Evolutionary conservation across 371 early-diverging fungal genomes (phyloP), one percentile per base, ranked within the genome.

Genomic region (Mortierella sp.): DNA sequence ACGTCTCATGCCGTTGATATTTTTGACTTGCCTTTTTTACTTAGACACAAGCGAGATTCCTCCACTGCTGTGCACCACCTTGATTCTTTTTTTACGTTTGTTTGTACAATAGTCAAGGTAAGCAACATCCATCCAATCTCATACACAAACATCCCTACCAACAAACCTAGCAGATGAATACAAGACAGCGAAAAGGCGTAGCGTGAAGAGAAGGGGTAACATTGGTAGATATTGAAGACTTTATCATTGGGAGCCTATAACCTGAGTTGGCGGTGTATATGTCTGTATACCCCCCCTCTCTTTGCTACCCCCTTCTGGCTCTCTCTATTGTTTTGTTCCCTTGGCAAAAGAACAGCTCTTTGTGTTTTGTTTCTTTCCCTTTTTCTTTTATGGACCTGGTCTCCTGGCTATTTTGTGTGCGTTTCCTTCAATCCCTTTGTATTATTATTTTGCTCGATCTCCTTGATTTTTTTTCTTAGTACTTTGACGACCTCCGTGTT

Each of bases 401-500:
- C 65, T 65, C 65, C 65, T 65, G 38, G 65, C 38, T 65, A 65
- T 56, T 56, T 51, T 51, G 11, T 56, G 18, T 58, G 1, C 27
- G 3, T 58, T 12, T 55, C 24, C 10, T 41, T 43, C 54, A 38
- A 10, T 74, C 43, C 38, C 41, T 74, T 55, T 38, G 10, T 41
- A 41, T 74, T 55, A 35, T n/a, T 56, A 35, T 24, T 72, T 72
- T 72, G 35, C 32, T 24, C 32, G n/a, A n/a, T 38, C 73, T 72
- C 51, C 73, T 46, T 72, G 35, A 46, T 24, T 54, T 48, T 49
- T 72, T 24, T 51, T 12, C 8, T 7, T 65, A 10, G 21, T 35
- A 38, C 65, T 24, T 65, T 72, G 16, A 46, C 38, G 51, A n/a
- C 38, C 73, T 54, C 51, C 73, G 35, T 38, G 35, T 72, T 54